Evolutionary conservation across 2,329 filamentous ascomycete species (phyloP), one percentile per base, ranked within the genome.

Genomic region (Gnomoniopsis sp.): DNA sequence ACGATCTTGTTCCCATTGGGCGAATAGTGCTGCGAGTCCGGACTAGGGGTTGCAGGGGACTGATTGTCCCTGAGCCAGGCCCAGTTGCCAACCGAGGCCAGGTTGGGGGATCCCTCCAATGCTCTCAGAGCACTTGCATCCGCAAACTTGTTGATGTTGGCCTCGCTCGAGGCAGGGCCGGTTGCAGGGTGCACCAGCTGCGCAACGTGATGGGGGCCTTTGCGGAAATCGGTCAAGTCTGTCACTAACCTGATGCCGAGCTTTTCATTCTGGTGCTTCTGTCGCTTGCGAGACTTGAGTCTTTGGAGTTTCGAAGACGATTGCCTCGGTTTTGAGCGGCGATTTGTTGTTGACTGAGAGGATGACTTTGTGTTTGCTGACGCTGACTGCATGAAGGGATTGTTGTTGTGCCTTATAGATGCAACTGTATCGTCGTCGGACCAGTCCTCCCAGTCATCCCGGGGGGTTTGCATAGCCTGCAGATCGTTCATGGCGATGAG

Each of bases 1-100:
- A 88, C 80, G 60, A 91, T 91, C 1, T 86, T 86, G n/a, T 85
- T 79, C 65, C 88, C 85, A 59, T 81, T 83, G 0, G 88, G 88
- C 15, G 88, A 90, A 3, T 90, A 76, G 61, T 85, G 84, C 12
- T 70, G 69, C 6, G 19, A 21, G 34, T 26, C n/a, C 46, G 53
- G 46, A 2, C 53, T 53, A 46, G 49, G 34, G 23, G 36, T 48
- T 33, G 36, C 38, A 23, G 53, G 33, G 34, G 64, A 65, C 48
- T 71, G 72, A 61, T 72, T 75, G 62, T 71, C 76, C 66, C 75
- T 81, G 48, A 84, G 69, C 82, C 82, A 85, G 62, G 79, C 79
- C 74, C 82, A 84, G 63, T 77, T 82, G 38, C 82, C 81, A n/a
- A 82, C 74, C 2, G 81, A 82, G 2, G 80, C 76, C 12, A 80